Evolutionary conservation across 805 yeast species (phyloP).

Genomic region (Sungouiella thailandica): DNA sequence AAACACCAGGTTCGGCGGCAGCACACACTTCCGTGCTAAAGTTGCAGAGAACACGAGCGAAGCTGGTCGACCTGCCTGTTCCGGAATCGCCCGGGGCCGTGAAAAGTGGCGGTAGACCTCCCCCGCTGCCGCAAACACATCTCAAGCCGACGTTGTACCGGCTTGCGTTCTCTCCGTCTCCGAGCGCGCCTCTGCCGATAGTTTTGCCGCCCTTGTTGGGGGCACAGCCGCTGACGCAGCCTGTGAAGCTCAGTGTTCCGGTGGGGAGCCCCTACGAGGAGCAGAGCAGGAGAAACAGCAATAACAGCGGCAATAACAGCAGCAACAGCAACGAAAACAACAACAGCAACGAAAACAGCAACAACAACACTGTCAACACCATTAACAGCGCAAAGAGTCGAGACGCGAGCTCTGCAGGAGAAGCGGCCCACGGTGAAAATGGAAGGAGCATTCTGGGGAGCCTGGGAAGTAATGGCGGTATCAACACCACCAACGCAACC

Average conservation of each 20-base stretch:
- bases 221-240: conserved; percentile 9
- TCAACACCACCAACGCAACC: too few species aligned
- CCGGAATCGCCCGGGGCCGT: conserved; percentile 1
- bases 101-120: background rate
- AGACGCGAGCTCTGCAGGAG: too few species aligned
- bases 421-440: too few species aligned
- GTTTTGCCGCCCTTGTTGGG: conserved; percentile 15
- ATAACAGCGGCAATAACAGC: too few species aligned
- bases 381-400: too few species aligned
- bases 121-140: conserved; percentile 5
- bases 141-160: conserved; percentile 11
- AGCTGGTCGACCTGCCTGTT: conserved; percentile 9
- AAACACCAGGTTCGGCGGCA: background rate
- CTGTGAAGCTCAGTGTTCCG: conserved; percentile 10
- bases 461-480: too few species aligned
- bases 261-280: too few species aligned
- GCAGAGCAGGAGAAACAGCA: too few species aligned
- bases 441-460: too few species aligned
- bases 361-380: too few species aligned
- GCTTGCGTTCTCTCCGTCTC: conserved; percentile 6
- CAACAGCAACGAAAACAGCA: too few species aligned
- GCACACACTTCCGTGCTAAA: conserved; percentile 1
- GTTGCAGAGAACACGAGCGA: conserved; percentile 11
- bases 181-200: conserved; percentile 10
- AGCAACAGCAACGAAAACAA: too few species aligned